phyloP scores from a whole-genome alignment of 1,284 basidiomycete species.

The Pulveroboletus sp. region DNA sequence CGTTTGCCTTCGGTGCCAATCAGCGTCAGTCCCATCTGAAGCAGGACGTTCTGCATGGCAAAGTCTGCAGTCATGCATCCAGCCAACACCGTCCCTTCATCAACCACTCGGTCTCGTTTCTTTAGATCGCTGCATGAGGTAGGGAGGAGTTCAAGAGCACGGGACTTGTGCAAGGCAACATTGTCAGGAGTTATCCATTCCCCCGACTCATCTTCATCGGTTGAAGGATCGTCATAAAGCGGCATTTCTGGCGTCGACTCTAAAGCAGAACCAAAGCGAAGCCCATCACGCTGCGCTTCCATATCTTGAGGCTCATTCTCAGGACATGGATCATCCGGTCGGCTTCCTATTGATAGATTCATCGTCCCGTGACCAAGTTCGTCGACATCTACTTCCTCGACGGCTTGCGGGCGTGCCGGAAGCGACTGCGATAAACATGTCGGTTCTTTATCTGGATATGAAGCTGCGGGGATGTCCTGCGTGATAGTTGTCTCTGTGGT shows the following conservation, averaged over 20 bases:
- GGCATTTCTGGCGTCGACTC: conserved; percentile 23
- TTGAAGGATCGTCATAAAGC: conserved; percentile 66
- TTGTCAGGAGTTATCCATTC: conserved; percentile 98
- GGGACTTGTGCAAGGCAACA: conserved; percentile 84
- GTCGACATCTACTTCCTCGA: background rate
- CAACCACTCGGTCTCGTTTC: conserved; percentile 38
- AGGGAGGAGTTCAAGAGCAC: conserved; percentile 79
- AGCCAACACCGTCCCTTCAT: conserved; percentile 50
- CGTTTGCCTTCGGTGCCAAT: conserved; percentile 91
- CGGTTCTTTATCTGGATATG: conserved; percentile 1
- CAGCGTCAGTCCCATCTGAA: conserved; percentile 92
- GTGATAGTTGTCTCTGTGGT: conserved; percentile 39
- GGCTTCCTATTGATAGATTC: conserved; percentile 13
- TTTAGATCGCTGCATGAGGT: conserved; percentile 36
- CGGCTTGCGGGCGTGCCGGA: background rate
- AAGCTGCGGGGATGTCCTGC: background rate
- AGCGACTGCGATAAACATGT: conserved; percentile 1
- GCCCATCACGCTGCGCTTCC: conserved; percentile 4
- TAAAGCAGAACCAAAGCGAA: conserved; percentile 5
- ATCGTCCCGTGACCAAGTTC: conserved; percentile 12
- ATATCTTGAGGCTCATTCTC: background rate
- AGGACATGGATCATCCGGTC: background rate
- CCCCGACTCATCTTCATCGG: conserved; percentile 75
- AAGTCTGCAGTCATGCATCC: conserved; percentile 99
- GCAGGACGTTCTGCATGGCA: conserved; percentile 96